Conservation (phyloP, 2,329 filamentous ascomycete species). For the Arthrinium phaeospermum region DNA sequence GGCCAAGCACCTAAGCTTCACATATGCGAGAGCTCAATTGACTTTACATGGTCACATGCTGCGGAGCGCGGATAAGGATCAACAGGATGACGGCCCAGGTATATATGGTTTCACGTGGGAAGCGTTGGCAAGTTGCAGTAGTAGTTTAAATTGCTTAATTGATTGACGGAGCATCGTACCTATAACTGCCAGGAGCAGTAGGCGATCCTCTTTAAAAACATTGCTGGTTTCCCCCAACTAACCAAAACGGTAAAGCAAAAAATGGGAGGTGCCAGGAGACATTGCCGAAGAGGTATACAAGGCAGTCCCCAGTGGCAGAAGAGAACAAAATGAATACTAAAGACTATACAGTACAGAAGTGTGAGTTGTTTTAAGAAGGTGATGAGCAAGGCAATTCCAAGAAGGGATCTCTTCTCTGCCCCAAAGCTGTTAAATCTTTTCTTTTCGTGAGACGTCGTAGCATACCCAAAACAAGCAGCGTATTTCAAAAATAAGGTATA, state of each 20-base stretch:
- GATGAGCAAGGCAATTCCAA: not conserved
- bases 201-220: not conserved
- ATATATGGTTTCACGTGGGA: not conserved
- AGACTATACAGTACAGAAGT: constrained; percentile 2
- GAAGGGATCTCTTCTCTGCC: not conserved
- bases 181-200: not conserved
- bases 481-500: constrained; percentile 3
- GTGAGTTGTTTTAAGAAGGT: not conserved
- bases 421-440: not conserved
- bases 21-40: no score
- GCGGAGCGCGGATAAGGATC: not conserved
- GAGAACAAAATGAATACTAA: not conserved
- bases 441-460: constrained; percentile 8
- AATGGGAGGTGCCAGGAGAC: not conserved
- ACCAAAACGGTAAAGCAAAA: not conserved
- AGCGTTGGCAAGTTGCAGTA: not conserved
- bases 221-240: not conserved
- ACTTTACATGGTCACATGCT: no score
- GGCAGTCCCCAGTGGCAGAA: not conserved
- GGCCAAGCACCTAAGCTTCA: no score
- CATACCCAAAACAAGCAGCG: constrained; percentile 15
- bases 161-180: not conserved
- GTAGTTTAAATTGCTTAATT: not conserved
- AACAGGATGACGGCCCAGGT: not conserved
- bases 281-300: not conserved